Evolutionary conservation across 768 basidiomycete genomes (phyloP), one percentile per base, ranked within the genome.

Genomic region (Pleurotus pulmonarius): DNA sequence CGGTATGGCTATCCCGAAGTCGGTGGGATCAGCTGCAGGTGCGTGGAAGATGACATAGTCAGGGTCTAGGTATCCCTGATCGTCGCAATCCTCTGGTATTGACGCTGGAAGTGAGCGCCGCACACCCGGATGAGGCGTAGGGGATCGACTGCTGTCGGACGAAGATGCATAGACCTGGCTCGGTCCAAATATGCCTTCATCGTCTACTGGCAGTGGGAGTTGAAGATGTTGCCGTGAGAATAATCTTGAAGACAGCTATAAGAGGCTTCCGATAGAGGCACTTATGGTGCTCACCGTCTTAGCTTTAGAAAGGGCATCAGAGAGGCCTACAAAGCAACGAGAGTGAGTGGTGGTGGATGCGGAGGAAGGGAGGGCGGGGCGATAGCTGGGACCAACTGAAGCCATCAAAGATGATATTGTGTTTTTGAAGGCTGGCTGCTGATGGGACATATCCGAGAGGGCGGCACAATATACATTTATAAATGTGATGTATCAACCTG

Each of bases 151-250:
- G 49, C 29, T 29, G 25, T 48, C 47, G 22, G 49, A 51, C 11
- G 29, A 34, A 13, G 49, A 51, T 13, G 49, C 26, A 16, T 39
- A 51, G 16, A 22, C 29, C 15, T 51, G 26, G 13, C 26, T 29
- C 18, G 49, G 49, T 8, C 49, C 49, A 51, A 51, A 51, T 11
- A 51, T 22, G 25, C 26, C 34, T 29, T 51, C 49, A 22, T 51
- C 34, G 49, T 51, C 49, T 2, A 38, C 18, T 16, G 41, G 41
- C 29, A 34, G 8, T 44, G 25, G n/a, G 7, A 34, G 26, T 29
- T 51, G 26, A 18, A 51, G 49, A 5, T 22, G 25, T 34, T 51
- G 49, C 29, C 49, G 25, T 51, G 49, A 51, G 49, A 51, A 51
- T 5, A 51, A 22, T 3, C 49, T 51, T 47, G 46, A 47, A 24